Conservation (phyloP, 805 yeast genomes). For the Zygosaccharomyces kombuchaensis region DNA sequence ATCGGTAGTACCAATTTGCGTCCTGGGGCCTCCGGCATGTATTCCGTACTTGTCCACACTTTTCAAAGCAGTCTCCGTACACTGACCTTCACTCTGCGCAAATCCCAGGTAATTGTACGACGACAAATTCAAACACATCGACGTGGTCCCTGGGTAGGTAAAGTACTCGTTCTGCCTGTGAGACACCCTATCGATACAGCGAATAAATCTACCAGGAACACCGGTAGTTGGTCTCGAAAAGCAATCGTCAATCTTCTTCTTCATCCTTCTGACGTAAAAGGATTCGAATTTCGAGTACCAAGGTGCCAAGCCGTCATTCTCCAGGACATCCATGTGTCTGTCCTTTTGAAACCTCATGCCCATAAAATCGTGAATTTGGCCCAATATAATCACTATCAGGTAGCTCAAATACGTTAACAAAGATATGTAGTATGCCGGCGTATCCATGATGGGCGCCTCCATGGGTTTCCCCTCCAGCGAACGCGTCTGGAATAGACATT, state of each 20-base stretch:
- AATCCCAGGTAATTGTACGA: conserved; percentile 95
- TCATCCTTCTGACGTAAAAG: conserved; percentile 88
- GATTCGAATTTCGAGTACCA: conserved; percentile 92
- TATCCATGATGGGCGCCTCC: conserved; percentile 63
- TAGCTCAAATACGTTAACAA: conserved; percentile 83
- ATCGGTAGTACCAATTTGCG: conserved; percentile 68
- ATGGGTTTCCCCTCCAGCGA: conserved; percentile 54
- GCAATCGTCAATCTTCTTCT: conserved; percentile 87
- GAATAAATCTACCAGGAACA: conserved; percentile 90
- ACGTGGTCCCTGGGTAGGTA: conserved; percentile 69
- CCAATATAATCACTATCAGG: conserved; percentile 76
- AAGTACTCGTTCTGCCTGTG: conserved; percentile 60
- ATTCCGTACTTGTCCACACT: conserved; percentile 68
- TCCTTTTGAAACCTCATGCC: conserved; percentile 70
- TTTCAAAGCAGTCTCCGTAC: conserved; percentile 73
- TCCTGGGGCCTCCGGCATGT: conserved; percentile 73
- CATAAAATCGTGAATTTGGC: conserved; percentile 85
- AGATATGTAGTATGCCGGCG: conserved; percentile 79
- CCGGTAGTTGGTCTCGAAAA: conserved; percentile 96
- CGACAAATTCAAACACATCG: conserved; percentile 77
- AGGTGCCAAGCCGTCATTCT: conserved; percentile 89
- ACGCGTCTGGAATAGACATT: conserved; percentile 58
- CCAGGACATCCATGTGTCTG: conserved; percentile 61
- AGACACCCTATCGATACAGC: conserved; percentile 75
- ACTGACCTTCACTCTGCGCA: conserved; percentile 89